Evolutionary conservation across 176 grass and related monocot species (phyloP), one percentile per base, ranked within the genome.

Genomic region (Aechmea fasciata): DNA sequence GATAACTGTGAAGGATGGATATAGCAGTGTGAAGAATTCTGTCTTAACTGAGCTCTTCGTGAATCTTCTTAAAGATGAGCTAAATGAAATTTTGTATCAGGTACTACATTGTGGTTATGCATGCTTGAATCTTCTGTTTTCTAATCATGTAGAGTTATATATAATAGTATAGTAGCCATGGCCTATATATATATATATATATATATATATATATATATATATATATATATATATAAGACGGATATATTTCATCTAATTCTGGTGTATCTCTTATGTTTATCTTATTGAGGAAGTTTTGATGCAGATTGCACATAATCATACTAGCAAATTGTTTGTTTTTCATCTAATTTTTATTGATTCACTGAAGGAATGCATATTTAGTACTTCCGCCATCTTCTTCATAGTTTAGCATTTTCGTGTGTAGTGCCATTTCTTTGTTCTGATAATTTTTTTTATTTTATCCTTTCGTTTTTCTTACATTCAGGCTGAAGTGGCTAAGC

Each of bases 21-120:
- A 25, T 68, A 87, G 49, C 75, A 93, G 77, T 57, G 17, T 99
- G 1, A 73, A 79, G 82, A 85, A 85, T 75, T 80, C 78, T 79
- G 87, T 99, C n/a, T 77, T 99, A 41, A 93, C 89, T 64, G 94
- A 99, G 24, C 79, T 99, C 13, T 99, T 93, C 49, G 68, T 83
- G 81, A 83, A 93, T 48, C 89, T 93, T 81, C 84, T 97, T 69
- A 97, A 93, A 79, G 94, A 99, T 85, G 94, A 90, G 48, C 81
- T 99, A 28, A 99, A 99, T 69, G 94, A 92, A 66, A 76, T 92
- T 64, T 70, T 90, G 63, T 97, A 97, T 84, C 94, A 92, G 94
- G 94, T 97, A 26, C 28, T 63, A 9, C 62, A 48, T 61, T 65
- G 20, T 19, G 64, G 9, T 65, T 69, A 33, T 57, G 26, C 73